Evolutionary conservation across 148 eudicot species (phyloP).

Genomic region (Heliamphora exappendiculata): DNA sequence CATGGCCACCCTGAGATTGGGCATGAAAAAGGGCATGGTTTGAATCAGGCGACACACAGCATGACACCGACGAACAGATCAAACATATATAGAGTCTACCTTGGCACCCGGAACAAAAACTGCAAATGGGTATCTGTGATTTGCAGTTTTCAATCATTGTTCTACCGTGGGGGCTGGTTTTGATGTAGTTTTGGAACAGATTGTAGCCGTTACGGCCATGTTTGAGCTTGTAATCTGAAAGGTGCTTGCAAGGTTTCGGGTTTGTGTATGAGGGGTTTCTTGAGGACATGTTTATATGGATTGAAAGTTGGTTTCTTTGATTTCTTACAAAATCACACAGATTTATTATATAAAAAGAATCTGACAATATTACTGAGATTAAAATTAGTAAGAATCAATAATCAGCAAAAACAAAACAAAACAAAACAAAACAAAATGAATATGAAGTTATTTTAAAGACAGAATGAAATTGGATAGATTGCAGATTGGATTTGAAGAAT

Average conservation of each 20-base stretch:
- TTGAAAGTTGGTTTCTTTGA: neutral
- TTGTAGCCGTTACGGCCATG: conserved; percentile 41
- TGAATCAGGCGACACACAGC: conserved; percentile 30
- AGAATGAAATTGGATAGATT: neutral
- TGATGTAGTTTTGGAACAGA: conserved; percentile 32
- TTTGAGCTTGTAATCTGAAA: conserved; percentile 45
- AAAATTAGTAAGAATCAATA: neutral
- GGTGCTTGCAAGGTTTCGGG: conserved; percentile 58
- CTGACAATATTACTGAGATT: neutral
- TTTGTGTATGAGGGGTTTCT: conserved; percentile 15
- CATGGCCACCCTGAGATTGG: conserved; percentile 32
- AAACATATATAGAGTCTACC: conserved; percentile 56
- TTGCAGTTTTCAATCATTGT: conserved; percentile 10
- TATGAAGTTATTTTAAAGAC: neutral
- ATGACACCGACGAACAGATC: conserved; percentile 49
- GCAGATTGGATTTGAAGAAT: neutral
- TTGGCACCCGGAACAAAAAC: conserved; percentile 36
- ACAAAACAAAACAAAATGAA: neutral
- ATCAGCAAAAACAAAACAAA: neutral
- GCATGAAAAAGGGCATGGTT: conserved; percentile 34
- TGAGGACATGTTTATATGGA: conserved; percentile 6
- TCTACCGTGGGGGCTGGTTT: conserved; percentile 25
- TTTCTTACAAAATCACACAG: conserved; percentile 1
- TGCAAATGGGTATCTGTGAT: conserved; percentile 36
- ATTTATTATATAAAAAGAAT: neutral